These are phyloP conservation scores for Suaeda aralocaspica DNA, from an alignment of 148 eudicot species.

Conservation along the genomic window DNA sequence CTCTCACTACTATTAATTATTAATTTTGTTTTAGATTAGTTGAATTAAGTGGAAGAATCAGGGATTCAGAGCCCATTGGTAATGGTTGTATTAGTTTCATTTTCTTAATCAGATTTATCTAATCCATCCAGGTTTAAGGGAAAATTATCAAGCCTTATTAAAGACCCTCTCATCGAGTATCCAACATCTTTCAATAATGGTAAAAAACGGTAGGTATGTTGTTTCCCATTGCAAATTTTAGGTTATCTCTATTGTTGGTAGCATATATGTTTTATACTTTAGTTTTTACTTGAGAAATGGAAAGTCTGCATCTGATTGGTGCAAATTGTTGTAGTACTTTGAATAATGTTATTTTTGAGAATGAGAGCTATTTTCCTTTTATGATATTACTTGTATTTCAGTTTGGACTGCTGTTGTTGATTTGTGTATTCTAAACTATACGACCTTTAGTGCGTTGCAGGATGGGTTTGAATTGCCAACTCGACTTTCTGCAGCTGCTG, in stretches of 20 bases:
- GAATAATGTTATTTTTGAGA: background rate
- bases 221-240: background rate
- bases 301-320: background rate
- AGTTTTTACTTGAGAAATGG: background rate
- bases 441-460: conserved; percentile 52
- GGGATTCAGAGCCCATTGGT: background rate
- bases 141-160: conserved; percentile 40
- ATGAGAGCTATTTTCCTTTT: too few relatives aligned
- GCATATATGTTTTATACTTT: background rate
- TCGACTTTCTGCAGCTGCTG: conserved; percentile 75
- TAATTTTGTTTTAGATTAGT: too few relatives aligned
- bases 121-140: conserved; percentile 45
- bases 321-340: background rate
- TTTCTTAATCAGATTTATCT: background rate
- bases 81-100: too few relatives aligned
- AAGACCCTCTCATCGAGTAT: conserved; percentile 46
- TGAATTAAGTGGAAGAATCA: background rate
- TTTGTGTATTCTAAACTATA: conserved; percentile 7
- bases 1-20: too few relatives aligned
- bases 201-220: conserved; percentile 56
- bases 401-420: background rate
- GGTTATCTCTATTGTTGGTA: background rate
- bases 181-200: conserved; percentile 36
- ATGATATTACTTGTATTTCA: too few relatives aligned
- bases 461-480: conserved; percentile 89